These are phyloP conservation scores for Fusarium udum DNA, from an alignment of 2,329 filamentous ascomycete species.

Conservation along the genomic window DNA sequence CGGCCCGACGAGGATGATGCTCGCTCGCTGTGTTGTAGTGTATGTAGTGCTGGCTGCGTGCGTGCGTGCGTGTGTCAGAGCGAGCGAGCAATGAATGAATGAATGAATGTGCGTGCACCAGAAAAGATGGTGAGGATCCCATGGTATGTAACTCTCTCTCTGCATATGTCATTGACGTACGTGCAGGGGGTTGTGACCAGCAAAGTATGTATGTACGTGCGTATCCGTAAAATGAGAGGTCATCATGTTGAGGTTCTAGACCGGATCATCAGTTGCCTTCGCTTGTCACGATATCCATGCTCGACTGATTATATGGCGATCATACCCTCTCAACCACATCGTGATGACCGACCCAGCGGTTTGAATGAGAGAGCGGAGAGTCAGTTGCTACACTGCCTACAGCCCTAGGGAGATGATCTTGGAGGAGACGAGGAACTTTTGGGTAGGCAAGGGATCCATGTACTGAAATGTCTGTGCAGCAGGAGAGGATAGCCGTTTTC, in stretches of 20 bases:
- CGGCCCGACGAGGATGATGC: constrained; percentile 8
- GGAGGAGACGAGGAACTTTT: constrained; percentile 23
- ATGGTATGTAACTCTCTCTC: constrained; percentile 9
- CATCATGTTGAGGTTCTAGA: constrained; percentile 23
- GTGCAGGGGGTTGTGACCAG: not conserved
- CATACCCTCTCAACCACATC: constrained; percentile 6
- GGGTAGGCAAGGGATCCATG: constrained; percentile 25
- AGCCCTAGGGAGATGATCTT: constrained; percentile 27
- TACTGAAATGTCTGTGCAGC: constrained; percentile 18
- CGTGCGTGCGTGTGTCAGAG: not conserved
- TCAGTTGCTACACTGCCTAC: constrained; percentile 13
- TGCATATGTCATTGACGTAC: not conserved
- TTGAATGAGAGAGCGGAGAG: not conserved
- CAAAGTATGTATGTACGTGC: not conserved
- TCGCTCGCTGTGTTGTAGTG: not conserved
- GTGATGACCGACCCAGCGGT: constrained; percentile 4
- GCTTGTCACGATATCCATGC: constrained; percentile 15
- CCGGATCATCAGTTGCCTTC: constrained; percentile 19
- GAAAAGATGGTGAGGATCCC: constrained; percentile 2
- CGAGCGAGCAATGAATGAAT: not conserved
- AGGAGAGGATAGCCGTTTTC: constrained; percentile 10
- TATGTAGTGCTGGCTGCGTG: not conserved
- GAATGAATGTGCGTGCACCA: not conserved
- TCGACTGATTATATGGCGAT: constrained; percentile 16
- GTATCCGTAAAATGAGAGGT: constrained; percentile 17